Evolutionary conservation across 768 basidiomycete genomes (phyloP).

Genomic region (Boletus sp.): DNA sequence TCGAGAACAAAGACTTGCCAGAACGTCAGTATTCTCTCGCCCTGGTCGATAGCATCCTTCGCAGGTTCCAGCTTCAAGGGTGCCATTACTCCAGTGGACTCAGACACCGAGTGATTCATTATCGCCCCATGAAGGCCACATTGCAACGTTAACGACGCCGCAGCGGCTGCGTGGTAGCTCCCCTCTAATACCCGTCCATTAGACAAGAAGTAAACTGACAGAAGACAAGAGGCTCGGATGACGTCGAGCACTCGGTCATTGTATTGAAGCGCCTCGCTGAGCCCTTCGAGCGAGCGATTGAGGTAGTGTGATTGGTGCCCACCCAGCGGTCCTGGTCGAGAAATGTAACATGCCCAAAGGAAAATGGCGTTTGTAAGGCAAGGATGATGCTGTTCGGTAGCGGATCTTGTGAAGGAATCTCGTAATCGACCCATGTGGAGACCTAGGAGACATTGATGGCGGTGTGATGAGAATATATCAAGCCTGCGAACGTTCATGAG

Average conservation of each 20-base stretch:
- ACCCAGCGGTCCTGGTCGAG: slow-evolving; percentile 64
- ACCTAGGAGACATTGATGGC: slow-evolving; percentile 70
- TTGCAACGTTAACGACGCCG: slow-evolving; percentile 69
- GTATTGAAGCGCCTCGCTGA: slow-evolving; percentile 60
- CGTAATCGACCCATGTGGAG: slow-evolving; percentile 64
- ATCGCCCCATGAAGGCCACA: slow-evolving; percentile 58
- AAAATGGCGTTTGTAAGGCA: slow-evolving; percentile 78
- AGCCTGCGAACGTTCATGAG: slow-evolving; percentile 42
- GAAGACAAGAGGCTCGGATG: slow-evolving; percentile 71
- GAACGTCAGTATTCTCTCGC: slow-evolving; percentile 71
- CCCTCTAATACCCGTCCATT: slow-evolving; percentile 79
- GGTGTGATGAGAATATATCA: slow-evolving; percentile 73
- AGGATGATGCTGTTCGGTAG: slow-evolving; percentile 65
- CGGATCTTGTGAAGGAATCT: slow-evolving; percentile 53
- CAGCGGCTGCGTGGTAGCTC: slow-evolving; percentile 71
- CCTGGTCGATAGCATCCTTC: slow-evolving; percentile 57
- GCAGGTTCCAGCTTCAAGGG: slow-evolving; percentile 53
- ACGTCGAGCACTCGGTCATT: slow-evolving; percentile 60
- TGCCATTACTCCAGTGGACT: slow-evolving; percentile 33
- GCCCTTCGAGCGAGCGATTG: slow-evolving; percentile 54
- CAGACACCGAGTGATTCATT: slow-evolving; percentile 33
- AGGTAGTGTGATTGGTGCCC: slow-evolving; percentile 75
- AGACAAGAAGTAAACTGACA: slow-evolving; percentile 73
- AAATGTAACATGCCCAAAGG: slow-evolving; percentile 80
- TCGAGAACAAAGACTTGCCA: slow-evolving; percentile 85